Evolutionary conservation across 2,329 filamentous ascomycete genomes (phyloP), one percentile per base, ranked within the genome.

Genomic region (Verticillium nonalfalfae): DNA sequence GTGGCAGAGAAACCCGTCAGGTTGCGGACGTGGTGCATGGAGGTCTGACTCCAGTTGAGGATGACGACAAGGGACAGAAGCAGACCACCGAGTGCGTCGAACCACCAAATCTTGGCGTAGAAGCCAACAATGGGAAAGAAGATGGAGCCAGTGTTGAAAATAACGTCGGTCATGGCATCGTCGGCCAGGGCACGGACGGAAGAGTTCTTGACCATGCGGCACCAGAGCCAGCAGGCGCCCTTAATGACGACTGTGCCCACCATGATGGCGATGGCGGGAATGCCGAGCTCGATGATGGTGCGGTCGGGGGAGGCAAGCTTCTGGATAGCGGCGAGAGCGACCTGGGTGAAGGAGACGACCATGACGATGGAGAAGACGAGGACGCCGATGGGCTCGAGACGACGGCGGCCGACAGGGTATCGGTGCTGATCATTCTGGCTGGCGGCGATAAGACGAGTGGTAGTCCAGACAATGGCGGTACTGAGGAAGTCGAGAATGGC

Each of bases 71-170:
- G 68, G 10, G 90, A 93, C n/a, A 96, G 84, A 5, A 93, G 67
- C 36, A 95, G 80, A 69, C 91, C 91, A 61, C 91, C 91, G 1
- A 91, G 80, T 7, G 91, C 85, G 70, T 96, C 91, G 34, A 95
- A 82, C 88, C 90, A 96, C 91, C 91, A 95, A 60, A 93, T 80
- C 14, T 80, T 78, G n/a, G 84, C 81, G 68, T 90, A 93, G 76
- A 85, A 93, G 31, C 91, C 91, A 60, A 91, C 81, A 9, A 96
- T 84, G 1, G 93, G 93, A 71, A 96, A 96, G 31, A 95, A 81
- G 69, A 96, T 95, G 65, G 90, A 93, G 69, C 95, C 94, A 1
- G 85, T 86, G 75, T 97, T 97, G 83, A 97, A 97, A 36, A 96
- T 87, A 34, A 97, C 90, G 69, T 96, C 90, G 0, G 90, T 89